Evolutionary conservation across 495 filamentous ascomycete species (phyloP).

Genomic region (Hypoxylon lenormandii): DNA sequence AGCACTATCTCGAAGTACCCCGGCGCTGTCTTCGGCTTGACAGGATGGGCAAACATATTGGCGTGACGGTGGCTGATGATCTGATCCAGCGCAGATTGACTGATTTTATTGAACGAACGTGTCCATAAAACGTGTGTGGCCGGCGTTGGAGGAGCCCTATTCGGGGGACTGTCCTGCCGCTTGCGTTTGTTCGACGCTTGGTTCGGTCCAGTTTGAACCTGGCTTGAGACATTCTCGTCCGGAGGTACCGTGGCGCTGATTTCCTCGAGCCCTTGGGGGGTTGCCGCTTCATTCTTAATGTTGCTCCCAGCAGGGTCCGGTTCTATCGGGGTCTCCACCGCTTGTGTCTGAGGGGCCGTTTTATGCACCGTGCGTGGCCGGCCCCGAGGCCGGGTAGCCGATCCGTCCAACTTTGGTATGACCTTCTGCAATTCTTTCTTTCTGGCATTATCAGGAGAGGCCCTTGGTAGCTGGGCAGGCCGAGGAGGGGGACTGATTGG

Average conservation of each 20-base stretch:
- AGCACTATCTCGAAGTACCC: slow-evolving; percentile 89
- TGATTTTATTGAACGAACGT: slow-evolving; percentile 81
- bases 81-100: slow-evolving; percentile 82
- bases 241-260: slow-evolving; percentile 62
- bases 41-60: slow-evolving; percentile 84
- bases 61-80: slow-evolving; percentile 87
- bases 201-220: slow-evolving; percentile 32
- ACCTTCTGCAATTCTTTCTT: slow-evolving; percentile 47
- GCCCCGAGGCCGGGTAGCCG: slow-evolving; percentile 50
- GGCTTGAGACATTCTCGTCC: slow-evolving; percentile 55
- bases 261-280: slow-evolving; percentile 67
- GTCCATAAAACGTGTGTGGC: slow-evolving; percentile 74
- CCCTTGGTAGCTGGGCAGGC: slow-evolving; percentile 49
- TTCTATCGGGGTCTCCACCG: slow-evolving; percentile 66
- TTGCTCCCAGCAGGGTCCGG: slow-evolving; percentile 57
- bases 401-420: slow-evolving; percentile 45
- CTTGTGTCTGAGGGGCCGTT: slow-evolving; percentile 59
- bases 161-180: slow-evolving; percentile 58
- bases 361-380: slow-evolving; percentile 50
- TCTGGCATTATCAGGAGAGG: slow-evolving; percentile 41
- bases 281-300: slow-evolving; percentile 77
- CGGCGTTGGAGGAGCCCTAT: slow-evolving; percentile 56
- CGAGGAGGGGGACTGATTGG: slow-evolving; percentile 61
- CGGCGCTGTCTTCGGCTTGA: slow-evolving; percentile 85
- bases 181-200: slow-evolving; percentile 58